Evolutionary conservation across 2,329 filamentous ascomycete genomes (phyloP).

Genomic region (Leptographium radiaticola): DNA sequence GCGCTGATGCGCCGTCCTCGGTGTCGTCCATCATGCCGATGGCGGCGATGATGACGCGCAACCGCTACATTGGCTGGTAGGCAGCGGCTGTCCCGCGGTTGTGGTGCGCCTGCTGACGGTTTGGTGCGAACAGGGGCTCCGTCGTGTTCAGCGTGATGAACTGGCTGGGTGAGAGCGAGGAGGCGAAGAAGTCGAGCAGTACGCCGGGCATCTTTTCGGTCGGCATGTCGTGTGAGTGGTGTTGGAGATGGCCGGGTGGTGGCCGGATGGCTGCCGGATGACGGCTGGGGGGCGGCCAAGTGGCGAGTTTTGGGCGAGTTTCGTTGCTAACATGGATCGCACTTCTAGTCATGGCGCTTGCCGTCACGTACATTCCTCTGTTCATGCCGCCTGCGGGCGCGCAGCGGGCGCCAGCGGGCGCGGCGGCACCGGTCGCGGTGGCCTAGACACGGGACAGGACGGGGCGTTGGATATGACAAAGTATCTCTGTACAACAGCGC

Average conservation of each 20-base stretch:
- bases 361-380: constrained; percentile 23
- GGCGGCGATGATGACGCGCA: constrained; percentile 89
- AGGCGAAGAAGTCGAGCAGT: constrained; percentile 46
- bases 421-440: constrained; percentile 15
- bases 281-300: too few relatives aligned
- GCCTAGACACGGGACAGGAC: neutral
- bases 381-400: constrained; percentile 20
- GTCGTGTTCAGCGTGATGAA: constrained; percentile 62
- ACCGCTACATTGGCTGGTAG: constrained; percentile 62
- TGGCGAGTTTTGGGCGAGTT: neutral
- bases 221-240: constrained; percentile 21
- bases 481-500: neutral
- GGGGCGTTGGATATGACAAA: neutral
- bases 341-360: constrained; percentile 20
- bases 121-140: constrained; percentile 40
- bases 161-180: constrained; percentile 65
- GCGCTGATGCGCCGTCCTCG: constrained; percentile 59
- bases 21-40: constrained; percentile 74
- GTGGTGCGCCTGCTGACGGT: neutral
- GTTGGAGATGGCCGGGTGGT: neutral
- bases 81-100: constrained; percentile 7
- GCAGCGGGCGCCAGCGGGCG: constrained; percentile 14
- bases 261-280: too few relatives aligned
- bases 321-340: neutral
- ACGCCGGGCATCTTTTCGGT: constrained; percentile 43